phyloP scores from a whole-genome alignment of 371 early-diverging fungal genomes.

The Mucor plumbeus region DNA sequence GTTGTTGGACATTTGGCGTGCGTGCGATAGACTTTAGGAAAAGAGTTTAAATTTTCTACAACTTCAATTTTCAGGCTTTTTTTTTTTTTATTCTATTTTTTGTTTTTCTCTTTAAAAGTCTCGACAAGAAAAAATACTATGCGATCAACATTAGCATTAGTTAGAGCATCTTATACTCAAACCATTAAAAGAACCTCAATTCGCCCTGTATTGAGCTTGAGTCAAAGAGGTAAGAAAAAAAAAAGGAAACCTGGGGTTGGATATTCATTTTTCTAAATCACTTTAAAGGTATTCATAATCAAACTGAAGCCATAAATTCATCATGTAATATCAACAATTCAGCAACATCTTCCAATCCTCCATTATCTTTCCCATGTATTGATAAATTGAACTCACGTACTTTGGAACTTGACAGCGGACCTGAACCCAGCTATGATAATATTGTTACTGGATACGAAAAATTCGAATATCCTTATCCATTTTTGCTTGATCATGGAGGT shows the following conservation, averaged over 20 bases:
- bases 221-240: slow-evolving; percentile 9
- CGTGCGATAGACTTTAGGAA: no score
- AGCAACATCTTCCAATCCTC: slow-evolving; percentile 58
- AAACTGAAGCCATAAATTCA: slow-evolving; percentile 7
- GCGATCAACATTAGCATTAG: slow-evolving; percentile 10
- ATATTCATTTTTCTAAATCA: background rate
- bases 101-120: background rate
- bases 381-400: slow-evolving; percentile 72
- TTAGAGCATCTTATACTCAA: slow-evolving; percentile 1
- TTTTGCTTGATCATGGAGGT: slow-evolving; percentile 86
- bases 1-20: background rate
- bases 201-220: background rate
- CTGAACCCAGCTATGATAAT: slow-evolving; percentile 88
- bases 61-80: background rate
- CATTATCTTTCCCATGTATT: slow-evolving; percentile 81
- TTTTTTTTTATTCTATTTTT: background rate
- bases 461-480: slow-evolving; percentile 70
- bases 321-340: slow-evolving; percentile 8
- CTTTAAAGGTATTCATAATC: slow-evolving; percentile 17
- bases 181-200: background rate
- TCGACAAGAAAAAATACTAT: background rate
- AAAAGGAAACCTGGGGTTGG: background rate
- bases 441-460: slow-evolving; percentile 82
- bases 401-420: slow-evolving; percentile 75
- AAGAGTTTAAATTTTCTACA: background rate